Evolutionary conservation across 345 rosid species (phyloP).

Genomic region (Cochlearia excelsa): DNA sequence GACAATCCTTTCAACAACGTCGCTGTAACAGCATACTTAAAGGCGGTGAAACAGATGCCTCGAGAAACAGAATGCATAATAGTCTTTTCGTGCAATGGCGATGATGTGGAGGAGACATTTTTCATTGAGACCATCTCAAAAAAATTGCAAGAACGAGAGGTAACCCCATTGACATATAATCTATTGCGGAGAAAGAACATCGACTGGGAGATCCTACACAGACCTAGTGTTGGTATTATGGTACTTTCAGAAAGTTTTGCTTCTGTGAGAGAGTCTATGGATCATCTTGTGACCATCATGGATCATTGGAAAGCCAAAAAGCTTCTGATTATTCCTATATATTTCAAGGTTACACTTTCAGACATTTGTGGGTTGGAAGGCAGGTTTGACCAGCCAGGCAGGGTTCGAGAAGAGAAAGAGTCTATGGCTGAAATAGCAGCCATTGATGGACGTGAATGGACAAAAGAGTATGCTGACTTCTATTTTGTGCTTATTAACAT

Average conservation of each 20-base stretch:
- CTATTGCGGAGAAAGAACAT: not conserved
- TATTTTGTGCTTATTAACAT: not conserved
- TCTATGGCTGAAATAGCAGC: slow-evolving; percentile 4
- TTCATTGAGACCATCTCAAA: slow-evolving; percentile 7
- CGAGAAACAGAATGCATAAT: slow-evolving; percentile 6
- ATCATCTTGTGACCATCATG: slow-evolving; percentile 16
- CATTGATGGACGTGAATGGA: slow-evolving; percentile 24
- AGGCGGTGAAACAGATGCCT: not conserved
- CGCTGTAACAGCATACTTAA: not conserved
- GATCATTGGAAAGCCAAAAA: slow-evolving; percentile 3
- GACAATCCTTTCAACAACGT: slow-evolving; percentile 10
- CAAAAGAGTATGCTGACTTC: slow-evolving; percentile 9
- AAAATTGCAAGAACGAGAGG: not conserved
- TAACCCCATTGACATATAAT: slow-evolving; percentile 26
- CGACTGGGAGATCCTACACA: not conserved
- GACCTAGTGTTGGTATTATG: slow-evolving; percentile 25
- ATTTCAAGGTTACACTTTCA: slow-evolving; percentile 20
- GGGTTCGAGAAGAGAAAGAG: slow-evolving; percentile 19
- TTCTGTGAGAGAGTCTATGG: not conserved
- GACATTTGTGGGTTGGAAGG: slow-evolving; percentile 23
- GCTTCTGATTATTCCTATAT: slow-evolving; percentile 18
- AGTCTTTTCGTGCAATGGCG: slow-evolving; percentile 7
- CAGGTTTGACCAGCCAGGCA: not conserved
- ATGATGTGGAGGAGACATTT: slow-evolving; percentile 16
- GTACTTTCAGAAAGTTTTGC: not conserved